phyloP scores from a whole-genome alignment of 768 basidiomycete genomes.

The Xerocomus brunneocitrinus region DNA sequence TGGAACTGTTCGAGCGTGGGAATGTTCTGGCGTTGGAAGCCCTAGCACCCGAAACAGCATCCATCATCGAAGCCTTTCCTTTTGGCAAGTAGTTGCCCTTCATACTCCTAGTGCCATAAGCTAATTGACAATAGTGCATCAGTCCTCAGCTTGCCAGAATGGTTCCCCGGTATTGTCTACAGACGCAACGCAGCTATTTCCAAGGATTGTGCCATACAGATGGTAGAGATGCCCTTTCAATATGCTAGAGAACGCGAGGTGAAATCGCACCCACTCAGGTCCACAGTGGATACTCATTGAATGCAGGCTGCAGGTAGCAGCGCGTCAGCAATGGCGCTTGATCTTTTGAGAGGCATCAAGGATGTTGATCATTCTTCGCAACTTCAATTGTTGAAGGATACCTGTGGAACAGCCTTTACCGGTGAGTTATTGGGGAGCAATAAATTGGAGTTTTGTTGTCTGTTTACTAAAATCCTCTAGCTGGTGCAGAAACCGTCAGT shows the following conservation, averaged over 20 bases:
- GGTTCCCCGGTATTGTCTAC: slow-evolving; percentile 26
- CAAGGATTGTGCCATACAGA: slow-evolving; percentile 5
- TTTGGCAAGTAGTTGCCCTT: slow-evolving; percentile 10
- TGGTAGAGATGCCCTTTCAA: slow-evolving; percentile 15
- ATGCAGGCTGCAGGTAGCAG: slow-evolving; percentile 10
- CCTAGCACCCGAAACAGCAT: slow-evolving; percentile 13
- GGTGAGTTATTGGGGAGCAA: neutral
- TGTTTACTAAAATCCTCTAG: slow-evolving; percentile 3
- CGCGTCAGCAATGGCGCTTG: slow-evolving; percentile 9
- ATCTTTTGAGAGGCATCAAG: slow-evolving; percentile 6
- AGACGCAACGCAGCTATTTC: slow-evolving; percentile 19
- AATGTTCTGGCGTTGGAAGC: slow-evolving; percentile 14
- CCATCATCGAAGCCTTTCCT: slow-evolving; percentile 19
- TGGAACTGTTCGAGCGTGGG: slow-evolving; percentile 36
- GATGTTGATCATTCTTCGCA: neutral
- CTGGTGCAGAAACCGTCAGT: slow-evolving; percentile 19
- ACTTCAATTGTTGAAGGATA: neutral
- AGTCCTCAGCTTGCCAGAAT: slow-evolving; percentile 23
- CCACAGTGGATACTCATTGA: neutral
- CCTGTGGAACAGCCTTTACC: neutral
- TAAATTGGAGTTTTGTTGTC: neutral
- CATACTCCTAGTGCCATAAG: neutral
- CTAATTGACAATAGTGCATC: neutral
- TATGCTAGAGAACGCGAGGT: slow-evolving; percentile 12
- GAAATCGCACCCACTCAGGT: neutral